Evolutionary conservation across 192 early-diverging fungal species (phyloP), one percentile per base, ranked within the genome.

Genomic region (Gamsiella multidivaricata): DNA sequence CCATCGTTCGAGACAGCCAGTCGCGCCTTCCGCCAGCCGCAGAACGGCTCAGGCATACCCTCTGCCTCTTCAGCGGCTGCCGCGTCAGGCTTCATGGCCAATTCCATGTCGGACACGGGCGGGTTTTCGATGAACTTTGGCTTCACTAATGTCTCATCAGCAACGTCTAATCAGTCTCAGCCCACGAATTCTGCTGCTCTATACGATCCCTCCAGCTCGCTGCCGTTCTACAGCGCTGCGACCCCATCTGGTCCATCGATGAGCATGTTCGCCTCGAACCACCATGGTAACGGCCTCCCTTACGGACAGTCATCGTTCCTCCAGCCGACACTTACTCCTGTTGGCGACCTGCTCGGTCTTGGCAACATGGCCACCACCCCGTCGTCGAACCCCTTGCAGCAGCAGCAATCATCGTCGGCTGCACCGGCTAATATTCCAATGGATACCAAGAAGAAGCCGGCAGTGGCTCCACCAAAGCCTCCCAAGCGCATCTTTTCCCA

Each of bases 401-500:
- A 46, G n/a, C 39, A 41, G 33, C 18, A 12, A 22, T 26, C 22
- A 1, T 18, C 34, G 5, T 39, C 36, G 1, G 5, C 53, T 33
- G 39, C 31, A 15, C 1, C 23, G 28, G 33, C 64, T 9, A 64
- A 15, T 39, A 37, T 11, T 0, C 61, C 52, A 0, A 14, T n/a
- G 4, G 23, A 17, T 12, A 10, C 56, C 14, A 51, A 47, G 31
- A 76, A 63, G 46, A 76, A 63, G 46, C 2, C 53, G 20, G 7
- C 46, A 0, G 50, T 62, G 22, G 65, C 73, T 6, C 73, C 73
- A 33, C 65, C 73, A 9, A 76, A 76, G 37, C 73, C 73, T 8
- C 73, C 73, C 9, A 76, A 76, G 33, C 64, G 73, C 18, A 62
- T 76, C 33, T 52, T 76, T 9, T 65, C 73, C 3, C 73, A 76